These are phyloP conservation scores for Papiliotrema terrestris DNA, from an alignment of 1,284 basidiomycete species.

Conservation along the genomic window DNA sequence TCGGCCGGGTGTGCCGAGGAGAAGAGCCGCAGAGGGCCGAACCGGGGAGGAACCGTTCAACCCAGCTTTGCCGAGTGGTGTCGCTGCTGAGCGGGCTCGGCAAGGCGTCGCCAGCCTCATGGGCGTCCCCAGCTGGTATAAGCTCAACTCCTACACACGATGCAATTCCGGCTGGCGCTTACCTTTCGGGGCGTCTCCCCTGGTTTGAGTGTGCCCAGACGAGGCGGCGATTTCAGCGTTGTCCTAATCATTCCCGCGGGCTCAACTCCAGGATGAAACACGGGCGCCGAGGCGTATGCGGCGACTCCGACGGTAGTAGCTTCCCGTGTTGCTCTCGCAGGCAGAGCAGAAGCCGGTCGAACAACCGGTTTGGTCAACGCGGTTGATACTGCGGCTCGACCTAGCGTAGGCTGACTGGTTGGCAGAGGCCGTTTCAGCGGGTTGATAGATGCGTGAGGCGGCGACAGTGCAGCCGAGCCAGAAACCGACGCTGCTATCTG, in stretches of 20 bases:
- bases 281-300: no score
- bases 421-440: conserved; percentile 27
- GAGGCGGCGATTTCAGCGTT: no score
- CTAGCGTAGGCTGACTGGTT: background rate
- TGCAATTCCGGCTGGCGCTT: background rate
- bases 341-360: no score
- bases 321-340: no score
- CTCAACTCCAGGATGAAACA: no score
- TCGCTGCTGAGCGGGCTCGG: background rate
- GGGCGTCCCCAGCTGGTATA: conserved; percentile 10
- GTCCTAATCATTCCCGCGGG: background rate
- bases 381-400: background rate
- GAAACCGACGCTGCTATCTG: no score
- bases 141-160: background rate
- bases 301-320: no score
- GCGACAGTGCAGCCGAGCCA: no score
- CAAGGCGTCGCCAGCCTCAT: conserved; percentile 12
- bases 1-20: background rate
- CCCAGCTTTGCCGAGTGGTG: no score
- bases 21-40: no score
- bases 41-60: no score
- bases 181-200: background rate
- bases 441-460: conserved; percentile 3
- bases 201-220: background rate
- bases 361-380: no score